Evolutionary conservation across 176 grass and related monocot genomes (phyloP), one percentile per base, ranked within the genome.

Genomic region (Typha latifolia): DNA sequence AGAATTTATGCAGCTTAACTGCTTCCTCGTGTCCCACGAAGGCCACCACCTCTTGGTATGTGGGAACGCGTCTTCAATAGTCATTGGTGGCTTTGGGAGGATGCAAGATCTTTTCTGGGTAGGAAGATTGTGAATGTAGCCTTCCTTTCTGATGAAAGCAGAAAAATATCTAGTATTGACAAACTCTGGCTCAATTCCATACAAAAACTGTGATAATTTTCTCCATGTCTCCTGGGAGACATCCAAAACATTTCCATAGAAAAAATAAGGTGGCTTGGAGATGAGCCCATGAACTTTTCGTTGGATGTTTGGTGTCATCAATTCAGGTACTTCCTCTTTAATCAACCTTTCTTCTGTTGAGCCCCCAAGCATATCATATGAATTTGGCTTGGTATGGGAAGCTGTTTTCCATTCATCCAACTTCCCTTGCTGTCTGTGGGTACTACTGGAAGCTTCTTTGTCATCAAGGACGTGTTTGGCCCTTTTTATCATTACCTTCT

Each of bases 101-200:
- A 79, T 80, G 53, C 18, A 31, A 52, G 3, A 1, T 51, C 85
- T 81, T 68, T 3, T 70, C 23, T 86, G 78, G 1, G 37, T 75
- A 47, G 89, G 94, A 61, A 97, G 73, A 49, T 92, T 97, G 75
- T 96, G 92, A 50, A 96, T 72, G 12, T 96, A 96, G 12, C 92
- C 92, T 72, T 96, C 88, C 34, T 72, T 89, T 69, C 85, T 67
- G 24, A 62, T 26, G 22, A 91, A 14, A 92, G 83, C 82, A 0
- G 85, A 97, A 55, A 97, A 97, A 23, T 49, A 79, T 48, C 87
- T 80, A 49, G 69, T 78, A 21, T 92, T 82, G 20, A 84, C 59
- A 79, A 90, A 81, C 63, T 97, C 94, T 2, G 94, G 94, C 3
- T 87, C 75, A 49, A 84, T 76, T 47, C 57, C 49, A 23, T 75